Evolutionary conservation across 257 asterid species (phyloP).

Genomic region (Salvia miltiorrhiza): DNA sequence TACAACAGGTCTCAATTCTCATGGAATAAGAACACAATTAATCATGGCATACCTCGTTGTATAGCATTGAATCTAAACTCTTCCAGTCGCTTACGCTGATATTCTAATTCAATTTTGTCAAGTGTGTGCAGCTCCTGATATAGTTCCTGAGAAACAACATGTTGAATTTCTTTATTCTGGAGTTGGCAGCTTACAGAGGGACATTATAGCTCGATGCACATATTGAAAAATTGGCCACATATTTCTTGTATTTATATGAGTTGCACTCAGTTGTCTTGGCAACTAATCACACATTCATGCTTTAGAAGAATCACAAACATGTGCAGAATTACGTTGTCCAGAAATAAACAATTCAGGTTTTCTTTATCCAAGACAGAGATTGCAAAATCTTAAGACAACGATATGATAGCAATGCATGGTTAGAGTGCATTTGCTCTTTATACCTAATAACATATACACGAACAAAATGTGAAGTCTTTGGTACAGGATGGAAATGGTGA

Average conservation of each 20-base stretch:
- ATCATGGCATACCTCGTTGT: slow-evolving; percentile 47
- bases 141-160: slow-evolving; percentile 50
- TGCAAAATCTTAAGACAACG: not conserved
- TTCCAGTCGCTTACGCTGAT: slow-evolving; percentile 43
- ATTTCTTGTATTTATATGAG: not conserved
- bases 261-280: not conserved
- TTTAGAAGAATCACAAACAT: not conserved
- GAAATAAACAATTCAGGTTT: not conserved
- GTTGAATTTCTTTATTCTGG: not conserved
- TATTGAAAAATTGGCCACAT: not conserved
- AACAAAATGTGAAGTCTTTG: not conserved
- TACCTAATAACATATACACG: not conserved
- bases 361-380: not conserved
- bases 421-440: not conserved
- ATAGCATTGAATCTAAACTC: slow-evolving; percentile 36
- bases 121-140: slow-evolving; percentile 60
- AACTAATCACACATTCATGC: not conserved
- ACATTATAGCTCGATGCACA: not conserved
- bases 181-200: slow-evolving; percentile 1
- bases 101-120: slow-evolving; percentile 58
- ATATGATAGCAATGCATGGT: not conserved
- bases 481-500: not conserved
- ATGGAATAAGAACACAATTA: slow-evolving; percentile 11
- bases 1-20: not conserved
- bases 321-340: not conserved